Evolutionary conservation across 2,329 filamentous ascomycete species (phyloP), one percentile per base, ranked within the genome.

Genomic region (Ceratocystis albifundus): DNA sequence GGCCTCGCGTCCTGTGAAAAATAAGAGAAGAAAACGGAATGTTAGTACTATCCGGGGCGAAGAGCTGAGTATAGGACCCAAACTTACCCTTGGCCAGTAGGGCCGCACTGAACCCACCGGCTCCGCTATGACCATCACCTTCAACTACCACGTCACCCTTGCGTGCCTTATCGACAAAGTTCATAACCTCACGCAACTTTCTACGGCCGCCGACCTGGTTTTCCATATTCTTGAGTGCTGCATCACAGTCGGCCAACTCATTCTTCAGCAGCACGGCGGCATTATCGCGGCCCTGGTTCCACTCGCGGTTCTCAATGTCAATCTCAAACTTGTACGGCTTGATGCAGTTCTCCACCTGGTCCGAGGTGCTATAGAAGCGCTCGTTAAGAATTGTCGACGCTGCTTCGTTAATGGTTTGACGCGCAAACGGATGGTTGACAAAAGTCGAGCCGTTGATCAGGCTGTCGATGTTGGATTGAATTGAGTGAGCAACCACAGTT

Each of bases 291-390:
- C 91, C 92, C 68, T 88, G 85, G 2, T 80, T 75, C 94, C 94
- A 99, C 74, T 99, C 95, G 6, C 85, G 81, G 48, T 92, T 89
- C 72, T 96, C 90, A 57, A 99, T 86, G 71, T 99, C 94, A 67
- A 99, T 96, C 69, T 96, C 91, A 71, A 93, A 97, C 74, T 99
- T 99, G 80, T 93, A 99, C 0, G 95, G 94, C 76, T 99, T 99
- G 76, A 99, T 95, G 74, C 93, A 99, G 74, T 97, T 97, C 75
- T 99, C 94, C 0, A 99, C 89, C 76, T 97, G 94, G 72, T 99
- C 95, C 69, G 89, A 94, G 0, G 95, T 99, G 76, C 93, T 94
- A 77, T 96, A 97, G 70, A 96, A 96, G 15, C 93, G 83, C 72
- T 99, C 94, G 70, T 94, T 94, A 12, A 99, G 78, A 65, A 99